Percentiles rank a stretch among this genome's conserved stretches.
Conservation (phyloP, 2,329 filamentous ascomycete genomes). For the Arthrobotrys conoides region DNA sequence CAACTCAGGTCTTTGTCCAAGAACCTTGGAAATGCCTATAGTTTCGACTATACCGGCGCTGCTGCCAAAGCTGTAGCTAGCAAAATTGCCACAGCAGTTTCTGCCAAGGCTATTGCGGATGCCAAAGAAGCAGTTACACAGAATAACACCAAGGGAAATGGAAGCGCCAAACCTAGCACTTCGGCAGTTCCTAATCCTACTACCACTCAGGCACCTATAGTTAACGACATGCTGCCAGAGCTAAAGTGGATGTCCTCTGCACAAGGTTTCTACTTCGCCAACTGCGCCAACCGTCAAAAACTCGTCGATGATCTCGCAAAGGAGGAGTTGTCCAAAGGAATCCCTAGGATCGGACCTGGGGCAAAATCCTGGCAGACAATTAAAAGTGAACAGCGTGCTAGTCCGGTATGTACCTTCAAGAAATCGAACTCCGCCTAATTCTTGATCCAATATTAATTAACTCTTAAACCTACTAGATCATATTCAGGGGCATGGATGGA, state of each 20-base stretch:
- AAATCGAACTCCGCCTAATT: too few species aligned
- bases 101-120: background rate
- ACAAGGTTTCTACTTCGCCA: slow-evolving; percentile 39
- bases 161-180: background rate
- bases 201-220: background rate
- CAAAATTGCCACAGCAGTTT: background rate
- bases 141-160: background rate
- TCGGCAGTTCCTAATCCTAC: background rate
- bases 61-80: slow-evolving; percentile 1
- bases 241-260: background rate
- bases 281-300: slow-evolving; percentile 11
- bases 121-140: background rate
- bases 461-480: slow-evolving; percentile 17
- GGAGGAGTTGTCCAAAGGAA: slow-evolving; percentile 2
- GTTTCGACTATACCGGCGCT: background rate
- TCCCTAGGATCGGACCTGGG: slow-evolving; percentile 45
- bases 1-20: slow-evolving; percentile 38
- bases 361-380: slow-evolving; percentile 42
- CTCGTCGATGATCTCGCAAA: slow-evolving; percentile 36
- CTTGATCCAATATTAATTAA: background rate
- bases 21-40: slow-evolving; percentile 13
- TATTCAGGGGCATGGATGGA: slow-evolving; percentile 7
- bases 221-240: background rate
- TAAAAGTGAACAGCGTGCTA: slow-evolving; percentile 31
- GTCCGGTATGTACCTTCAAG: slow-evolving; percentile 16